phyloP scores from a whole-genome alignment of 2,329 filamentous ascomycete genomes.

The Grosmannia penicillata region DNA sequence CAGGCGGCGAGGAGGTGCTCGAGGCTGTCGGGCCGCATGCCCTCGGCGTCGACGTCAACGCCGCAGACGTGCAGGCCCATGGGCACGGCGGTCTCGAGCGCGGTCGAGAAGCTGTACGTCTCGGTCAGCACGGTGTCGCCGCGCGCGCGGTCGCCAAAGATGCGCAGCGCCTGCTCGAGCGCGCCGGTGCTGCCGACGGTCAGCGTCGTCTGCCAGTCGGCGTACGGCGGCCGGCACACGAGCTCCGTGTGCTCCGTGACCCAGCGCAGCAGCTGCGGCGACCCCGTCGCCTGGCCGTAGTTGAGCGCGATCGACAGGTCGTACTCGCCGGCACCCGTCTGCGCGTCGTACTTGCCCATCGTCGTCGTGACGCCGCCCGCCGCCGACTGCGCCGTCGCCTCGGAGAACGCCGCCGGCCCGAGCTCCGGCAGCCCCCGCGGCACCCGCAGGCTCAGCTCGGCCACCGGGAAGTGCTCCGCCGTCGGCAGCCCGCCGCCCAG shows the following conservation, averaged over 20 bases:
- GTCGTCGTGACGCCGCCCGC: constrained; percentile 41
- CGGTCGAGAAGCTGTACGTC: constrained; percentile 78
- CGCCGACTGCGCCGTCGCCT: constrained; percentile 42
- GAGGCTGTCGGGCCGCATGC: constrained; percentile 34
- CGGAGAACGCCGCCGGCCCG: constrained; percentile 46
- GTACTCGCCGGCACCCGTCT: constrained; percentile 26
- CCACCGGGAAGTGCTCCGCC: constrained; percentile 83
- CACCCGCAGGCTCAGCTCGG: constrained; percentile 60
- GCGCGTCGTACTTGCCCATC: constrained; percentile 70
- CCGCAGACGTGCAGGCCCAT: constrained; percentile 37
- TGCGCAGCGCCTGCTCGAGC: constrained; percentile 68
- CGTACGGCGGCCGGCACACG: constrained; percentile 71
- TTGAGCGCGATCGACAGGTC: constrained; percentile 86
- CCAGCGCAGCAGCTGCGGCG: constrained; percentile 77
- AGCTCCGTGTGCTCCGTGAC: constrained; percentile 93
- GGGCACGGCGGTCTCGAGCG: constrained; percentile 41
- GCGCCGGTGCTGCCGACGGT: constrained; percentile 77
- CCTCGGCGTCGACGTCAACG: constrained; percentile 35
- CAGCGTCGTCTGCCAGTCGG: constrained; percentile 77
- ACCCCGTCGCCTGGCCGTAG: constrained; percentile 77
- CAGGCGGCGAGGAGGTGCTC: constrained; percentile 35
- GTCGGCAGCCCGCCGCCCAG: constrained; percentile 86
- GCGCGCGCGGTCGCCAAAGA: constrained; percentile 56
- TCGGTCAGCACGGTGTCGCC: constrained; percentile 74
- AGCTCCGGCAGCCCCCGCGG: constrained; percentile 30